Evolutionary conservation across 371 early-diverging fungal species (phyloP).

Genomic region (Phascolomyces articulosus): DNA sequence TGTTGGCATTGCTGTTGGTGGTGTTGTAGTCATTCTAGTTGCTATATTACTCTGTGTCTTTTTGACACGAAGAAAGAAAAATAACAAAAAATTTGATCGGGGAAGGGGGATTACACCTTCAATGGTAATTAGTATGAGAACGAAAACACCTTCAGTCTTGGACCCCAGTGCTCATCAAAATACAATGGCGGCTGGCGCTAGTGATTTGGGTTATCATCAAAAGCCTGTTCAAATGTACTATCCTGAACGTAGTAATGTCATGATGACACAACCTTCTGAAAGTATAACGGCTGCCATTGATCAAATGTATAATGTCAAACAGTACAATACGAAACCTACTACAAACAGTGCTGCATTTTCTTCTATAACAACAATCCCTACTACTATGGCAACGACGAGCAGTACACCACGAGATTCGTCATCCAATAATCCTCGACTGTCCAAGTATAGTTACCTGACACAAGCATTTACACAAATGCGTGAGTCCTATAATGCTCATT

Average conservation of each 20-base stretch:
- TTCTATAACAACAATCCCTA: not conserved
- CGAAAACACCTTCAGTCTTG: constrained; percentile 5
- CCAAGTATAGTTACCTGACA: constrained; percentile 43
- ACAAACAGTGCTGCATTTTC: not conserved
- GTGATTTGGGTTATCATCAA: not conserved
- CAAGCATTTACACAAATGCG: constrained; percentile 47
- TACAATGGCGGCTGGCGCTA: not conserved
- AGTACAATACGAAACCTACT: constrained; percentile 18
- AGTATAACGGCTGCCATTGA: constrained; percentile 20
- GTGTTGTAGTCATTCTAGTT: not conserved
- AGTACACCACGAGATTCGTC: too few relatives aligned
- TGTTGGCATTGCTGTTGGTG: constrained; percentile 14
- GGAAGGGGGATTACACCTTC: constrained; percentile 24
- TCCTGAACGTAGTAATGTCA: not conserved
- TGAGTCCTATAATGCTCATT: constrained; percentile 14
- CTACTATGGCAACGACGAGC: too few relatives aligned
- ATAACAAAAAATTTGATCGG: constrained; percentile 17
- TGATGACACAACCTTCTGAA: not conserved
- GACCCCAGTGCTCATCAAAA: too few relatives aligned
- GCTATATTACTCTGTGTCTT: not conserved
- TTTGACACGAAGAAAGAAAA: not conserved
- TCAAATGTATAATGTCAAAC: constrained; percentile 22
- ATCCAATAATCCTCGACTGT: constrained; percentile 33
- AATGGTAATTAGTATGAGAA: constrained; percentile 16
- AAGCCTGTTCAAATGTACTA: constrained; percentile 4